Evolutionary conservation across 495 filamentous ascomycete species (phyloP).

Genomic region (Talaromyces wortmannii): DNA sequence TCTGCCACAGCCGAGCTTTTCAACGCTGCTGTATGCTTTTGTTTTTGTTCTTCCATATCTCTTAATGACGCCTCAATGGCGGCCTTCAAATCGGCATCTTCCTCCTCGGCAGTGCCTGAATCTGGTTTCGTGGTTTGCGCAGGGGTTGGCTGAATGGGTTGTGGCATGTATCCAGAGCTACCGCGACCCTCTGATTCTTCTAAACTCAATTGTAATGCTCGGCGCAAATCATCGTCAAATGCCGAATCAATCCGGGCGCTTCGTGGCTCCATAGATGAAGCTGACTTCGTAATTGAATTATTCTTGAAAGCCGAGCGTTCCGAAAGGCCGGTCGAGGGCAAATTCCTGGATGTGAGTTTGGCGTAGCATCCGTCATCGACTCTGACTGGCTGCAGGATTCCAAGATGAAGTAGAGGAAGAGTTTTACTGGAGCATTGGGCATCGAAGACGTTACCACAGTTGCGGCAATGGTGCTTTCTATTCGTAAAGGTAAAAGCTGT

Average conservation of each 20-base stretch:
- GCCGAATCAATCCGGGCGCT: constrained; percentile 76
- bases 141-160: constrained; percentile 32
- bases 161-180: constrained; percentile 61
- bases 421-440: constrained; percentile 86
- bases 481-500: constrained; percentile 96
- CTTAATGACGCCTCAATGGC: constrained; percentile 94
- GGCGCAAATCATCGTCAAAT: constrained; percentile 92
- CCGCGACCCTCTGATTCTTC: constrained; percentile 82
- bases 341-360: constrained; percentile 72
- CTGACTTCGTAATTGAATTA: constrained; percentile 45
- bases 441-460: constrained; percentile 96
- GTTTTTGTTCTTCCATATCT: constrained; percentile 98
- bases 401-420: constrained; percentile 83
- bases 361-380: constrained; percentile 96
- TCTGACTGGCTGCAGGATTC: constrained; percentile 83
- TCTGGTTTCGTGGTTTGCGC: constrained; percentile 1
- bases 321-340: constrained; percentile 30
- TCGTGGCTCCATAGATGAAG: constrained; percentile 75
- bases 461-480: constrained; percentile 94
- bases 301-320: constrained; percentile 44
- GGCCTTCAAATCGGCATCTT: constrained; percentile 90
- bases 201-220: constrained; percentile 89
- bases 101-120: constrained; percentile 54
- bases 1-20: constrained; percentile 53
- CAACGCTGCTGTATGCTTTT: constrained; percentile 71